phyloP scores from a whole-genome alignment of 2,329 filamentous ascomycete species.

The Aspergillus alliaceus region DNA sequence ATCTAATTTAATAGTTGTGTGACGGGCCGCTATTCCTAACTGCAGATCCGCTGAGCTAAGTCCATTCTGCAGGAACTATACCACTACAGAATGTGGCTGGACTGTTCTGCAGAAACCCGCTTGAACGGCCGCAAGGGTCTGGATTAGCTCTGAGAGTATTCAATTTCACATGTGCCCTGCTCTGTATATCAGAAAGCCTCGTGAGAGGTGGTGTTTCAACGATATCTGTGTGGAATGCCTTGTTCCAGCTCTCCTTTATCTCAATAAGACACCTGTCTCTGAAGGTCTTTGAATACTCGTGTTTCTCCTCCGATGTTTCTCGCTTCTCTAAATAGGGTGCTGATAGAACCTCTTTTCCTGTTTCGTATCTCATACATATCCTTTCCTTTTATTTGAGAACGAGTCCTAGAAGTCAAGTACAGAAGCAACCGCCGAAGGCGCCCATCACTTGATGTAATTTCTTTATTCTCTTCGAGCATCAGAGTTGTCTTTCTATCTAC shows the following conservation, averaged over 20 bases:
- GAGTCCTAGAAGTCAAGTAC: background rate
- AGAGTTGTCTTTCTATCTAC: background rate
- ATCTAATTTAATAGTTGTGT: background rate
- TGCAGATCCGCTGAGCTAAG: background rate
- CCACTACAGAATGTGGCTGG: background rate
- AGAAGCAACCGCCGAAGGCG: background rate
- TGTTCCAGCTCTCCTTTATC: slow-evolving; percentile 4
- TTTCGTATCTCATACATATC: slow-evolving; percentile 3
- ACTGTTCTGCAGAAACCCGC: background rate
- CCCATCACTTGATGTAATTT: background rate
- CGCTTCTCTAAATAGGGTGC: slow-evolving; percentile 8
- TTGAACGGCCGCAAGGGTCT: background rate
- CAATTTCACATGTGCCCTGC: background rate
- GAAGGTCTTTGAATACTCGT: background rate
- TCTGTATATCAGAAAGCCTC: background rate
- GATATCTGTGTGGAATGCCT: background rate
- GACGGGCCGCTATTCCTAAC: background rate
- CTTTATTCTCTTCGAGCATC: background rate
- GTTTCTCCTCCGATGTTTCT: background rate
- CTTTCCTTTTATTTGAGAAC: background rate
- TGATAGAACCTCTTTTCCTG: slow-evolving; percentile 11
- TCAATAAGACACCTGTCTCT: slow-evolving; percentile 14
- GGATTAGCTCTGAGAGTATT: too few species aligned
- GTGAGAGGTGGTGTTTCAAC: slow-evolving; percentile 13
- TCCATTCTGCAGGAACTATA: background rate